Evolutionary conservation across 768 basidiomycete genomes (phyloP), one percentile per base, ranked within the genome.

Genomic region (Boletus rex-veris): DNA sequence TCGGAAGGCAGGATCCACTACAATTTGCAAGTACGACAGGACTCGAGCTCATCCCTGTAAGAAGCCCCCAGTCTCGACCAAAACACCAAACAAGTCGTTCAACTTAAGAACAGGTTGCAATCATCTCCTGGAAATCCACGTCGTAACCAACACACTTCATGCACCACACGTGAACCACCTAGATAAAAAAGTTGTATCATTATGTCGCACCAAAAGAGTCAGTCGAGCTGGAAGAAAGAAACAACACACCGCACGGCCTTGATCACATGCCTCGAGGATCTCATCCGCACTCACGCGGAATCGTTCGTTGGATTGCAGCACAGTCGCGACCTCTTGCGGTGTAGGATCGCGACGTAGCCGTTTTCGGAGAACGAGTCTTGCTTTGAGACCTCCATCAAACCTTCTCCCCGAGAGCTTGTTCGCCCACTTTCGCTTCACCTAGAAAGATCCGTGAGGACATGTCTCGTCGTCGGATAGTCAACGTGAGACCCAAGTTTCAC

Each of bases 391-490:
- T 21, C 39, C 35, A 16, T 36, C 39, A 14, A 9, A 9, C 11
- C 18, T 60, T 42, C 28, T 48, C 39, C 18, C 14, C 10, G 47
- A 56, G 28, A 52, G 51, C 16, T 36, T 50, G 37, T 7, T 24
- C 18, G 48, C 51, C 56, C 53, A 53, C 18, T 2, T 64, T 16
- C 44, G 59, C 41, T 53, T 59, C 19, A 48, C 48, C 60, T 57
- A 16, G 1, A 37, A 60, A 44, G 11, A 12, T 15, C 12, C 15
- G 12, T 24, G 18, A 33, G 40, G 31, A 1, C 11, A 36, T 14
- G 37, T 38, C n/a, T 8, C 19, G 10, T 21, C 18, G 26, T 26
- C 26, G 7, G n/a, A 16, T 5, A 7, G 14, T 24, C 6, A 26
- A 5, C 19, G 24, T 12, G 3, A n/a, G 14, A 16, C 18, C 2